A percentile compares a stretch with the other conserved stretches of the same genome.
phyloP scores from a whole-genome alignment of 495 filamentous ascomycete genomes.

The Opeltia flavorubescens region DNA sequence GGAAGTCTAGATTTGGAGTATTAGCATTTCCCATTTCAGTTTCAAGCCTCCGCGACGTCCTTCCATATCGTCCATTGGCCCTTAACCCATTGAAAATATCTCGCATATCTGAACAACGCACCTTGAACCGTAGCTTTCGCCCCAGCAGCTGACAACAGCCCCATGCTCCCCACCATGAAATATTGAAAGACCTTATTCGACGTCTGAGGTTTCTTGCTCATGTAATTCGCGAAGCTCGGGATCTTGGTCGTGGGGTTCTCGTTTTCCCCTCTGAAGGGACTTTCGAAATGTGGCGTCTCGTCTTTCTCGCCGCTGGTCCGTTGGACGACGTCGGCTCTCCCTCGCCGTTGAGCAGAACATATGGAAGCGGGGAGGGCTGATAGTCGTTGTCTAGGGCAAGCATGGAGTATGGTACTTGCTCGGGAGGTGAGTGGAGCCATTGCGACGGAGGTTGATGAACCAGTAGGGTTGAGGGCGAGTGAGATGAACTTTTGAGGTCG shows the following conservation, averaged over 20 bases:
- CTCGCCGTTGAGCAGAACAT: constrained; percentile 34
- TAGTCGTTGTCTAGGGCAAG: constrained; percentile 36
- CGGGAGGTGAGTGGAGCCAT: constrained; percentile 21
- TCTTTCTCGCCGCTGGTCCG: constrained; percentile 20
- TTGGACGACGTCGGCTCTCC: constrained; percentile 27
- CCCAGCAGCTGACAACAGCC: constrained; percentile 75
- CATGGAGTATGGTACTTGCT: constrained; percentile 35
- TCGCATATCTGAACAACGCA: constrained; percentile 32
- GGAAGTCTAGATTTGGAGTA: constrained; percentile 56
- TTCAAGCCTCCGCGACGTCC: background rate
- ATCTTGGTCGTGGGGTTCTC: constrained; percentile 49
- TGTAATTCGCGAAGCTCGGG: constrained; percentile 83
- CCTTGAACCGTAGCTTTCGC: constrained; percentile 96
- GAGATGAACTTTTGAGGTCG: background rate
- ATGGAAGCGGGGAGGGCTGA: constrained; percentile 22
- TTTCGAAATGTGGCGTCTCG: constrained; percentile 34
- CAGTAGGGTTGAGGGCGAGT: background rate
- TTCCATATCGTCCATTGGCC: background rate
- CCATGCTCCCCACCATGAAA: constrained; percentile 96
- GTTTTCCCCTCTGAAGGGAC: constrained; percentile 32
- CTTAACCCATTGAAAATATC: background rate
- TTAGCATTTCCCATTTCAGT: background rate
- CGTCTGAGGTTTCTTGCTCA: constrained; percentile 45
- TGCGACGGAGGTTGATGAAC: background rate
- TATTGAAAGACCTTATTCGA: constrained; percentile 82